Percentiles rank a stretch among this genome's conserved stretches.
phyloP scores from a whole-genome alignment of 2,329 filamentous ascomycete genomes.

The Colletotrichum theobromicola region DNA sequence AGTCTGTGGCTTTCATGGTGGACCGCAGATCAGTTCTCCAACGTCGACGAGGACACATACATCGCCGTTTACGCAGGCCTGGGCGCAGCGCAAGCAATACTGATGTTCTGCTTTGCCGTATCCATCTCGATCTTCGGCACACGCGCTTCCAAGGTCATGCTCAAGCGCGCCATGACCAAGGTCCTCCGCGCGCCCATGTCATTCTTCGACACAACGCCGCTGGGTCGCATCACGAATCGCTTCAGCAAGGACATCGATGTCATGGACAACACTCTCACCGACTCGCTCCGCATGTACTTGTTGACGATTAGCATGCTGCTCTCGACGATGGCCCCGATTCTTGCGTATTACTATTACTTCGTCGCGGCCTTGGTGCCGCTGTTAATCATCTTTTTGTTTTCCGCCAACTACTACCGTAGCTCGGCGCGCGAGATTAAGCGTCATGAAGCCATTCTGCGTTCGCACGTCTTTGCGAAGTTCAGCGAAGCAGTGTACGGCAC shows the following conservation, averaged over 20 bases:
- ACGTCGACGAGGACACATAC: background rate
- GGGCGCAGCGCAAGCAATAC: conserved; percentile 70
- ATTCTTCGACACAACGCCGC: conserved; percentile 95
- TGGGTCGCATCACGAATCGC: conserved; percentile 93
- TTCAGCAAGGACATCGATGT: conserved; percentile 95
- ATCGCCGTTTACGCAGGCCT: conserved; percentile 73
- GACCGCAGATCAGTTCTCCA: conserved; percentile 73
- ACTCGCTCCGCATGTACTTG: conserved; percentile 91
- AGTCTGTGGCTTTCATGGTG: conserved; percentile 88
- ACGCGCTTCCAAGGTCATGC: conserved; percentile 78
- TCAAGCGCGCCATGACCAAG: conserved; percentile 77
- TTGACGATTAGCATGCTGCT: conserved; percentile 82
- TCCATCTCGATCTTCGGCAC: conserved; percentile 80
- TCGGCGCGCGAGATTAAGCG: conserved; percentile 94
- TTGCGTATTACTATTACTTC: conserved; percentile 92
- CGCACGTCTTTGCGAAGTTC: conserved; percentile 87
- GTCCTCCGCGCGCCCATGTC: conserved; percentile 76
- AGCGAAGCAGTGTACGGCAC: conserved; percentile 84
- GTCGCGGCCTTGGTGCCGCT: conserved; percentile 66
- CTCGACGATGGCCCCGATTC: conserved; percentile 85
- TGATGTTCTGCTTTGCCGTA: conserved; percentile 83
- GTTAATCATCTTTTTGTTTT: conserved; percentile 77
- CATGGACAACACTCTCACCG: conserved; percentile 91
- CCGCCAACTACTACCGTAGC: conserved; percentile 84
- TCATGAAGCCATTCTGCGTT: conserved; percentile 87